phyloP scores from a whole-genome alignment of 441 rosid species.

The Populus trichocarpa region DNA sequence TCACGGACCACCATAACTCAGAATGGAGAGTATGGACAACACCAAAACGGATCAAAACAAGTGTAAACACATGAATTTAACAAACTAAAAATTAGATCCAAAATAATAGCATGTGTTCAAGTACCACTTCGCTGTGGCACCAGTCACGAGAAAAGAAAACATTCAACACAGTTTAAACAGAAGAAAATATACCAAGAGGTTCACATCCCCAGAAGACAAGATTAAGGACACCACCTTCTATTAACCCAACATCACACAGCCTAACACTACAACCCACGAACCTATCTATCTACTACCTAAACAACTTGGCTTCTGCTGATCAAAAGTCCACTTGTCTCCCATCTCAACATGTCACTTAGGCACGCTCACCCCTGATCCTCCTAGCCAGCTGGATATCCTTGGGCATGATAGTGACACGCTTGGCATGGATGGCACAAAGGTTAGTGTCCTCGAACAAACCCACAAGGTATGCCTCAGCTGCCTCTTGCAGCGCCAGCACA shows the following conservation, averaged over 20 bases:
- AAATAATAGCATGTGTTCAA: neutral
- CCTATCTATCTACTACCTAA: neutral
- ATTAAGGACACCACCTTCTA: neutral
- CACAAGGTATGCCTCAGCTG: constrained; percentile 61
- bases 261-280: neutral
- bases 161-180: neutral
- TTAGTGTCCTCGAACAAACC: constrained; percentile 71
- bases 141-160: neutral
- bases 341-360: constrained; percentile 17
- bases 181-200: neutral
- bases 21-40: too few species aligned
- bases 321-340: neutral
- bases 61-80: neutral
- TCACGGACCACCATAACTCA: neutral
- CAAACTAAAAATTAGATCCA: neutral
- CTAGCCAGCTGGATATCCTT: constrained; percentile 63
- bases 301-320: neutral
- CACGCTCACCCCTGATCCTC: constrained; percentile 64
- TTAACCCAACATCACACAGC: neutral
- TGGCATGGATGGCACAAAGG: constrained; percentile 65
- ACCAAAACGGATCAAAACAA: too few species aligned
- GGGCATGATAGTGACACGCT: constrained; percentile 66
- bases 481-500: constrained; percentile 59
- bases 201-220: neutral
- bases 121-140: neutral